Evolutionary conservation across 129 eudicot species (phyloP).

Genomic region (Gnaphalium uliginosum): DNA sequence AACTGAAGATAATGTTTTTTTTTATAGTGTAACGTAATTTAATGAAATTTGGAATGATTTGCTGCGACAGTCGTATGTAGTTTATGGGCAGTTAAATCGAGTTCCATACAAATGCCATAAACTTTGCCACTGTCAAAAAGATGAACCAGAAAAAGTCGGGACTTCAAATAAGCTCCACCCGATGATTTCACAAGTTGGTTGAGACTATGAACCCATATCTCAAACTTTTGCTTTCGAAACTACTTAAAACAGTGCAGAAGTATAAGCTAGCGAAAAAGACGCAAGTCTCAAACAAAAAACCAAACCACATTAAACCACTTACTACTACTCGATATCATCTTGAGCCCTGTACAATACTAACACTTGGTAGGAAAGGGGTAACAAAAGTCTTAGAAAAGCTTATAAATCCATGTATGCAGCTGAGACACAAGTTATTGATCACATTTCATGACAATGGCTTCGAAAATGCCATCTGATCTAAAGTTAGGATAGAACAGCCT

Average conservation of each 20-base stretch:
- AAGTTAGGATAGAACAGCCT: constrained; percentile 67
- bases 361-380: constrained; percentile 3
- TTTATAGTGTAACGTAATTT: too few species aligned
- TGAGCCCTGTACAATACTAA: constrained; percentile 24
- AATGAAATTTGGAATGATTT: too few species aligned
- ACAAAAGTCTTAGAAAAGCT: background rate
- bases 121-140: background rate
- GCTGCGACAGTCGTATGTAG: too few species aligned
- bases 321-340: constrained; percentile 10
- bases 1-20: too few species aligned
- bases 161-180: background rate
- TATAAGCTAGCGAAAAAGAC: background rate
- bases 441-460: constrained; percentile 65
- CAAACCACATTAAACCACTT: background rate
- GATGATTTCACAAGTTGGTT: background rate
- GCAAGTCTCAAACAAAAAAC: background rate
- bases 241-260: background rate
- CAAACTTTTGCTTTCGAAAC: background rate
- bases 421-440: constrained; percentile 27
- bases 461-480: constrained; percentile 84
- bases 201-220: background rate
- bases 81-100: too few species aligned
- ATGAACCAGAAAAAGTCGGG: background rate
- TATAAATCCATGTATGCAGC: constrained; percentile 1
- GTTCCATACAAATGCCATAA: too few species aligned